Evolutionary conservation across 2,329 filamentous ascomycete species (phyloP).

Genomic region (Hortaea werneckii): DNA sequence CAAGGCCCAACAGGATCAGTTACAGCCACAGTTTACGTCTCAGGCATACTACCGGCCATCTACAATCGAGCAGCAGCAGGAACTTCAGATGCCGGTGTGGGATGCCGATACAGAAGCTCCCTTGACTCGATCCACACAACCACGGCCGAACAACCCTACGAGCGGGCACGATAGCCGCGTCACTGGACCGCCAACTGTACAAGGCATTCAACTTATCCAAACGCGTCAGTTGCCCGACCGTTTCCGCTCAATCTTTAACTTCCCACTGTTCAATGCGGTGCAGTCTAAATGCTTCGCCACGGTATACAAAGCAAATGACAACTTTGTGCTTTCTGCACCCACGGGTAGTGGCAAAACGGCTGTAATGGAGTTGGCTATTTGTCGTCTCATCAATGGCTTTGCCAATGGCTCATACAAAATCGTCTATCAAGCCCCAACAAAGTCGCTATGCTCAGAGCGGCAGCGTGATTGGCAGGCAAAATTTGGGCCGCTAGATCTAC

Average conservation of each 20-base stretch:
- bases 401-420: constrained; percentile 61
- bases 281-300: constrained; percentile 68
- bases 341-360: constrained; percentile 81
- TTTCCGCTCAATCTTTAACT: constrained; percentile 60
- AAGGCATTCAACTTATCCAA: constrained; percentile 52
- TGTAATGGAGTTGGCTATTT: constrained; percentile 73
- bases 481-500: constrained; percentile 56
- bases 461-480: constrained; percentile 68
- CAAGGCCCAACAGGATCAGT: too few species aligned
- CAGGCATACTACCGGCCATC: too few species aligned
- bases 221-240: constrained; percentile 56
- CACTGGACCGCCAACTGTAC: constrained; percentile 31
- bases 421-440: constrained; percentile 76
- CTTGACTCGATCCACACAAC: too few species aligned
- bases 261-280: constrained; percentile 67
- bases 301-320: constrained; percentile 59
- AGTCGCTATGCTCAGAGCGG: constrained; percentile 69
- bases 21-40: too few species aligned
- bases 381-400: constrained; percentile 51
- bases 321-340: constrained; percentile 69
- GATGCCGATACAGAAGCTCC: too few species aligned
- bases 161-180: background rate
- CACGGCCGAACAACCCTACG: background rate
- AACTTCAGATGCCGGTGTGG: too few species aligned
- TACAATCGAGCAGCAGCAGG: too few species aligned